phyloP scores from a whole-genome alignment of 202 grass and related monocot genomes.

The Elaeis oleifera region DNA sequence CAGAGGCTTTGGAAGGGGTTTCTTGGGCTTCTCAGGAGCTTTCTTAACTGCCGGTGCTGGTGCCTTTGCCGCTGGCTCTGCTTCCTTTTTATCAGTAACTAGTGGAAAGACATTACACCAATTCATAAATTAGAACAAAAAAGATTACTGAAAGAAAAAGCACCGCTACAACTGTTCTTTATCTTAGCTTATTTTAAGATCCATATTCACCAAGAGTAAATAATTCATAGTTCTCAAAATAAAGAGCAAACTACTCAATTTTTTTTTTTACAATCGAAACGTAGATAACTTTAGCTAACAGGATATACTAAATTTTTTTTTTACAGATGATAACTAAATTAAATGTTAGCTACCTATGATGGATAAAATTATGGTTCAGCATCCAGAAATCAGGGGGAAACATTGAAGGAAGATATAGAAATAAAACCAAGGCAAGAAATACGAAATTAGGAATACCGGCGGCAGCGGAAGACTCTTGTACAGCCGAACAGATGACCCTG shows the following conservation, averaged over 20 bases:
- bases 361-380: too few species aligned
- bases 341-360: background rate
- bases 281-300: background rate
- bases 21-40: conserved; percentile 51
- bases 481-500: conserved; percentile 31
- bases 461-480: conserved; percentile 41
- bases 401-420: too few species aligned
- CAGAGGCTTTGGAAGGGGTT: conserved; percentile 46
- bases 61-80: conserved; percentile 17
- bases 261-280: too few species aligned
- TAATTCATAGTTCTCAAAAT: too few species aligned
- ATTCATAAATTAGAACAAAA: too few species aligned
- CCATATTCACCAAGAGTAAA: too few species aligned
- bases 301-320: background rate
- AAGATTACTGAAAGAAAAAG: too few species aligned
- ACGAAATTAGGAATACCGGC: conserved; percentile 22
- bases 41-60: conserved; percentile 19
- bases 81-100: conserved; percentile 74
- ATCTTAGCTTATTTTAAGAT: too few species aligned
- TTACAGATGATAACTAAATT: background rate
- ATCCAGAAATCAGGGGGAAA: too few species aligned
- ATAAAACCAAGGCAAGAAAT: background rate
- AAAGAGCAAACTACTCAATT: too few species aligned
- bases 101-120: background rate
- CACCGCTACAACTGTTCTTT: too few species aligned